Percentiles rank a stretch among this genome's conserved stretches.
Evolutionary conservation across 2,329 filamentous ascomycete species (phyloP).

Genomic region (Trichoderma harzianum): DNA sequence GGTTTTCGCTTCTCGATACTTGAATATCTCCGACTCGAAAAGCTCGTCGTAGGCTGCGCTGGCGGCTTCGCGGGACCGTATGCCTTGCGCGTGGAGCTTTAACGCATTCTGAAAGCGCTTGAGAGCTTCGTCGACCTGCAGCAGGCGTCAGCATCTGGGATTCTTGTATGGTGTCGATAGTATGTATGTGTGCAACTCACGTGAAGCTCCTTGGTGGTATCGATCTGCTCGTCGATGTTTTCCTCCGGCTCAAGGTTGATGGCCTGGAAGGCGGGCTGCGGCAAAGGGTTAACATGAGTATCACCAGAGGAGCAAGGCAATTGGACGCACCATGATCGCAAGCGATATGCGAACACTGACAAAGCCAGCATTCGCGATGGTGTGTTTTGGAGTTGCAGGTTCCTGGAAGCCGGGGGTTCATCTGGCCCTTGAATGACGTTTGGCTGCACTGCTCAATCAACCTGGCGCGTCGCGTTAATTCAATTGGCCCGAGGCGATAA

Average conservation of each 20-base stretch:
- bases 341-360: slow-evolving; percentile 11
- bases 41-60: slow-evolving; percentile 77
- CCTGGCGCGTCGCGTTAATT: slow-evolving; percentile 15
- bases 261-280: slow-evolving; percentile 69
- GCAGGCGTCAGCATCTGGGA: background rate
- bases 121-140: slow-evolving; percentile 84
- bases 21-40: slow-evolving; percentile 91
- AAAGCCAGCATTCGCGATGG: slow-evolving; percentile 14
- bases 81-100: slow-evolving; percentile 86
- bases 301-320: background rate
- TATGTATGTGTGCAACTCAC: slow-evolving; percentile 32
- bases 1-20: slow-evolving; percentile 79
- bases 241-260: slow-evolving; percentile 95
- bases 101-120: slow-evolving; percentile 91
- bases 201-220: slow-evolving; percentile 92
- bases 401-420: background rate
- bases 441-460: background rate
- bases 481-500: slow-evolving; percentile 4
- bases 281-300: slow-evolving; percentile 6
- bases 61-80: slow-evolving; percentile 70
- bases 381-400: background rate
- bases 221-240: slow-evolving; percentile 83
- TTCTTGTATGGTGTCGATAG: fast-evolving
- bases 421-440: slow-evolving; percentile 1
- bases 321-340: slow-evolving; percentile 18